A percentile compares a stretch with the other conserved stretches of the same genome.
phyloP scores from a whole-genome alignment of 352 stramenopile genomes.

The Elongisporangium prolatum region DNA sequence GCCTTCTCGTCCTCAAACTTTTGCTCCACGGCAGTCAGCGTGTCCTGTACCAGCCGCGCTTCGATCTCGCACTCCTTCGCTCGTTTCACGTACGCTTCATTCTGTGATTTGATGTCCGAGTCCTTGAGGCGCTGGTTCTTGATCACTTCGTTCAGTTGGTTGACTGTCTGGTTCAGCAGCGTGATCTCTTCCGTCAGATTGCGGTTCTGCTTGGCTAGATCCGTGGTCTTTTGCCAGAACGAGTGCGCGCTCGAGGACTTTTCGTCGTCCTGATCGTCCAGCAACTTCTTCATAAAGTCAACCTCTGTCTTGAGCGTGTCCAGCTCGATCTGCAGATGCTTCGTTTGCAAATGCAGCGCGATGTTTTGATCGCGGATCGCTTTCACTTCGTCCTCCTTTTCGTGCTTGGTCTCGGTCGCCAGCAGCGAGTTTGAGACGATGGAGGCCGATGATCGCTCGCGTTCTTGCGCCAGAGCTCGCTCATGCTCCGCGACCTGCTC shows the following conservation, averaged over 20 bases:
- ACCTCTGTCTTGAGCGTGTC: slow-evolving; percentile 59
- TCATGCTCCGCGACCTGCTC: slow-evolving; percentile 67
- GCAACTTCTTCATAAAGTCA: slow-evolving; percentile 63
- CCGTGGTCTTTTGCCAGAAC: slow-evolving; percentile 87
- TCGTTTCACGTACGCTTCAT: slow-evolving; percentile 44
- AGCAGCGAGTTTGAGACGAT: slow-evolving; percentile 59
- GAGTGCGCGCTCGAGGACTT: slow-evolving; percentile 56
- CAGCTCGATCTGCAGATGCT: slow-evolving; percentile 69
- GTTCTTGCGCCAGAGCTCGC: slow-evolving; percentile 56
- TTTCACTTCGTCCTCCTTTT: slow-evolving; percentile 74
- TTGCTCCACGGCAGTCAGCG: slow-evolving; percentile 48
- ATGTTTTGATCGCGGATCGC: slow-evolving; percentile 62
- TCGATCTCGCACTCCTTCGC: slow-evolving; percentile 67
- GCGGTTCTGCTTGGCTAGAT: slow-evolving; percentile 78
- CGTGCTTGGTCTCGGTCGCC: slow-evolving; percentile 71
- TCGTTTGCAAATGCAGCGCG: slow-evolving; percentile 49
- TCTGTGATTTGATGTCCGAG: slow-evolving; percentile 45
- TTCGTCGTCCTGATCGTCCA: slow-evolving; percentile 73
- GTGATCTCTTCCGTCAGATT: slow-evolving; percentile 66
- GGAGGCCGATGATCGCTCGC: slow-evolving; percentile 55
- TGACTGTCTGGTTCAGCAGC: slow-evolving; percentile 51
- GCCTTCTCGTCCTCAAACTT: slow-evolving; percentile 82
- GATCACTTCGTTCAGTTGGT: slow-evolving; percentile 63
- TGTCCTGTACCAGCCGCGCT: slow-evolving; percentile 73
- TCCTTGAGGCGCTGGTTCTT: slow-evolving; percentile 52